Conservation (phyloP, 2,329 filamentous ascomycete genomes). For the Xenoacremonium recifei region DNA sequence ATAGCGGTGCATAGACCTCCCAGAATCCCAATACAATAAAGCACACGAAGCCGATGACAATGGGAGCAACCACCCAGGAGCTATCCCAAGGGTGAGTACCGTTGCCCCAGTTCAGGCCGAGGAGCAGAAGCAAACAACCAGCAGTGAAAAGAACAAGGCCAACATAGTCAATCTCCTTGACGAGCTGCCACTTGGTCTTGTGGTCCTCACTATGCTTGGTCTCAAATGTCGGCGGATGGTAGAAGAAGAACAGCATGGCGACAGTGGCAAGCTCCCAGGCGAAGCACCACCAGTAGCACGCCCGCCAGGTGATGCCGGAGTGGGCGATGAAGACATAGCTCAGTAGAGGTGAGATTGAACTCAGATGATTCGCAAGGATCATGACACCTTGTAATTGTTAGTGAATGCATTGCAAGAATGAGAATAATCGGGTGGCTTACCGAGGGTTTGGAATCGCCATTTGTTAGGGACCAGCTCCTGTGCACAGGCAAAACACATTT, state of each 20-base stretch:
- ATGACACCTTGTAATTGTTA: constrained; percentile 18
- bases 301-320: constrained; percentile 27
- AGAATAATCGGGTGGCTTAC: constrained; percentile 2
- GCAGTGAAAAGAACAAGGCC: constrained; percentile 14
- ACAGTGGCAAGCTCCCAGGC: constrained; percentile 24
- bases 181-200: constrained; percentile 20
- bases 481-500: constrained; percentile 35
- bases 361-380: constrained; percentile 30
- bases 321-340: constrained; percentile 32
- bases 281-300: constrained; percentile 33
- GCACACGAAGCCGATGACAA: constrained; percentile 19
- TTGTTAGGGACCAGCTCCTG: constrained; percentile 31
- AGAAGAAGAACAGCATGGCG: constrained; percentile 29
- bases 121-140: constrained; percentile 10
- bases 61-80: constrained; percentile 18
- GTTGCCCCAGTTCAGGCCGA: constrained; percentile 23
- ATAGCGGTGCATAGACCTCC: constrained; percentile 17
- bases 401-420: neutral
- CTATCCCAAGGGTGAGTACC: constrained; percentile 23
- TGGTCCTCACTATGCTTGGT: constrained; percentile 27
- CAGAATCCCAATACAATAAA: constrained; percentile 16
- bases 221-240: constrained; percentile 33
- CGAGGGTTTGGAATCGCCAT: constrained; percentile 30
- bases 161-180: constrained; percentile 16
- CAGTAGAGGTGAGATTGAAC: constrained; percentile 29